A percentile compares a stretch with the other conserved stretches of the same genome.
Conservation (phyloP, 805 yeast species). For the Suhomyces kilbournensis region DNA sequence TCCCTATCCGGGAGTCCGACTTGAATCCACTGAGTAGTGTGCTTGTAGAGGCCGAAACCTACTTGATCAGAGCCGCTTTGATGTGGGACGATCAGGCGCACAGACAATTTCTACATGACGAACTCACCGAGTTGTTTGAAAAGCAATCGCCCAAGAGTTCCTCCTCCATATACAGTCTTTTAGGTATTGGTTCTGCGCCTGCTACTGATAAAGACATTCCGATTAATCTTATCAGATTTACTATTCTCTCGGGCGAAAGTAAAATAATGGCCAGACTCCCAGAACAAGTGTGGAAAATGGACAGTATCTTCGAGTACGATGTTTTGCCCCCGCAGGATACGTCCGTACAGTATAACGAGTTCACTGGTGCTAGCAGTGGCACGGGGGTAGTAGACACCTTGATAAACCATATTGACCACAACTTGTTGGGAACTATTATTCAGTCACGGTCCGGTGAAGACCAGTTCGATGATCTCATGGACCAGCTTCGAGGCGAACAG, state of each 20-base stretch:
- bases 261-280: slow-evolving; percentile 72
- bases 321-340: slow-evolving; percentile 58
- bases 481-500: slow-evolving; percentile 18
- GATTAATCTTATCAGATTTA: slow-evolving; percentile 61
- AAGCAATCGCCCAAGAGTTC: slow-evolving; percentile 1
- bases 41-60: slow-evolving; percentile 52
- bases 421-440: slow-evolving; percentile 43
- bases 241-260: slow-evolving; percentile 67
- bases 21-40: slow-evolving; percentile 24
- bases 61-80: slow-evolving; percentile 51
- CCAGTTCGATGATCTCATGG: slow-evolving; percentile 16
- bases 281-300: slow-evolving; percentile 52
- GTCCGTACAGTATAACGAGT: slow-evolving; percentile 36
- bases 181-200: slow-evolving; percentile 5
- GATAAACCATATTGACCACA: slow-evolving; percentile 46
- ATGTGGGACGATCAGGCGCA: slow-evolving; percentile 53
- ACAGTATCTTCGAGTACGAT: slow-evolving; percentile 68
- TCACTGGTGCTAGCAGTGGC: slow-evolving; percentile 21
- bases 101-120: slow-evolving; percentile 46
- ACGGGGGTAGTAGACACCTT: neutral
- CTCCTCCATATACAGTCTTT: slow-evolving; percentile 1
- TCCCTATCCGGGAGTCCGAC: slow-evolving; percentile 19
- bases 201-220: slow-evolving; percentile 42
- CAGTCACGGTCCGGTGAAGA: slow-evolving; percentile 22
- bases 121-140: slow-evolving; percentile 24